phyloP scores from a whole-genome alignment of 2,329 filamentous ascomycete species.

The Phaeophleospora eucalypticola region DNA sequence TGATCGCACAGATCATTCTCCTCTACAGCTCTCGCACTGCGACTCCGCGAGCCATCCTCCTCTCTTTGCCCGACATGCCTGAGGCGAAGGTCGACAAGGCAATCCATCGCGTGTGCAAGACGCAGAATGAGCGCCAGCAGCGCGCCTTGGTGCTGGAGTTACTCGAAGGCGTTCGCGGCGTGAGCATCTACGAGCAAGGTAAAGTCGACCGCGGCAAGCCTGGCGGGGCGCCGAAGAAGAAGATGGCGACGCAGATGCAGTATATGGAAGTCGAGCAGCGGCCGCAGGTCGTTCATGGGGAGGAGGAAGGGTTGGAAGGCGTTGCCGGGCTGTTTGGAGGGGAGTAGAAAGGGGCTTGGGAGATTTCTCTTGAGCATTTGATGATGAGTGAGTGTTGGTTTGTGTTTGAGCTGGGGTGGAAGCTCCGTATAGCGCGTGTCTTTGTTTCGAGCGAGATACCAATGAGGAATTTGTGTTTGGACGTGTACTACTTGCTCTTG shows the following conservation, averaged over 20 bases:
- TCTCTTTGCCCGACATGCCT: constrained; percentile 73
- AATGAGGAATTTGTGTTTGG: too few species aligned
- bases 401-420: too few species aligned
- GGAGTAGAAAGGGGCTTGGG: constrained; percentile 8
- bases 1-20: constrained; percentile 81
- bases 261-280: constrained; percentile 42
- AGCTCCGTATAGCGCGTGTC: too few species aligned
- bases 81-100: constrained; percentile 61
- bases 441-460: too few species aligned
- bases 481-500: too few species aligned
- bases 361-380: too few species aligned
- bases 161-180: constrained; percentile 78
- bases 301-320: constrained; percentile 39
- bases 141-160: constrained; percentile 78
- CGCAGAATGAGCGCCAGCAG: constrained; percentile 63
- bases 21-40: constrained; percentile 66
- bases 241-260: constrained; percentile 15
- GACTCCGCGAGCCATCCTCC: constrained; percentile 71
- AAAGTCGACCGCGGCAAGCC: constrained; percentile 55
- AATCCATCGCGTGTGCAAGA: constrained; percentile 28
- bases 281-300: constrained; percentile 36
- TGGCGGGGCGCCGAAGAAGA: constrained; percentile 24
- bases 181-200: constrained; percentile 90
- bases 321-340: constrained; percentile 45
- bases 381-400: too few species aligned